Percentiles rank a stretch among this genome's conserved stretches.
Evolutionary conservation across 2,329 filamentous ascomycete genomes (phyloP).

Genomic region (Paraphaeosphaeria sporulosa): DNA sequence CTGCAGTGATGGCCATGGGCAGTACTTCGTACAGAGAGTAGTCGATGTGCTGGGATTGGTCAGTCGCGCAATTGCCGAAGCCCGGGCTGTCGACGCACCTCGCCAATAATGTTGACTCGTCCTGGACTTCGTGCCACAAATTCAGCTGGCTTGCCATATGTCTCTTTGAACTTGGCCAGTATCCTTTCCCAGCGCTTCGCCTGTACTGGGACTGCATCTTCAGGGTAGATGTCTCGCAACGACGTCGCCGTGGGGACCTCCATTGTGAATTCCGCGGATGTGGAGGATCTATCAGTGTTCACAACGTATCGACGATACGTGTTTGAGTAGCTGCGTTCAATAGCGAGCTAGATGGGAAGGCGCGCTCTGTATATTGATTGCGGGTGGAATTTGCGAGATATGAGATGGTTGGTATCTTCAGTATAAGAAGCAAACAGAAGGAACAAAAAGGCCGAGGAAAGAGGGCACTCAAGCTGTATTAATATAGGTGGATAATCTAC

Average conservation of each 20-base stretch:
- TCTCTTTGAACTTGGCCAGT: conserved; percentile 72
- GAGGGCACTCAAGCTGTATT: conserved; percentile 5
- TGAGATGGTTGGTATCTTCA: neutral
- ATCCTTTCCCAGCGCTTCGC: conserved; percentile 78
- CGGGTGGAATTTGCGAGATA: conserved; percentile 5
- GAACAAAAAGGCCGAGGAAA: neutral
- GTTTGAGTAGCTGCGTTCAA: neutral
- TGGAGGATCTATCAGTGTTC: conserved; percentile 3
- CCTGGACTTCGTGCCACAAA: conserved; percentile 92
- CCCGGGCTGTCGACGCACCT: conserved; percentile 52
- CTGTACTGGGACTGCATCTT: conserved; percentile 73
- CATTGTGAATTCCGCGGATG: conserved; percentile 30
- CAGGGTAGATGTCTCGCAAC: conserved; percentile 83
- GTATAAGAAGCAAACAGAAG: conserved; percentile 3
- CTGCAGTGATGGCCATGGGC: conserved; percentile 92
- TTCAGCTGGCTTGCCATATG: conserved; percentile 73
- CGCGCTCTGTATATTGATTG: neutral
- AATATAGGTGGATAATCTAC: conserved; percentile 18
- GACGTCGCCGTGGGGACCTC: conserved; percentile 77
- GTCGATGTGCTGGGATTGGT: conserved; percentile 78
- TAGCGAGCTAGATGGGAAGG: neutral
- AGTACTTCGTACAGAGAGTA: conserved; percentile 97
- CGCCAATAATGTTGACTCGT: conserved; percentile 96
- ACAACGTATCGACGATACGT: neutral
- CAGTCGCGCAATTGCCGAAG: conserved; percentile 14